Base-by-base conservation (phyloP, 2,329 filamentous ascomycete genomes). In the Nemania bipapillata region DNA sequence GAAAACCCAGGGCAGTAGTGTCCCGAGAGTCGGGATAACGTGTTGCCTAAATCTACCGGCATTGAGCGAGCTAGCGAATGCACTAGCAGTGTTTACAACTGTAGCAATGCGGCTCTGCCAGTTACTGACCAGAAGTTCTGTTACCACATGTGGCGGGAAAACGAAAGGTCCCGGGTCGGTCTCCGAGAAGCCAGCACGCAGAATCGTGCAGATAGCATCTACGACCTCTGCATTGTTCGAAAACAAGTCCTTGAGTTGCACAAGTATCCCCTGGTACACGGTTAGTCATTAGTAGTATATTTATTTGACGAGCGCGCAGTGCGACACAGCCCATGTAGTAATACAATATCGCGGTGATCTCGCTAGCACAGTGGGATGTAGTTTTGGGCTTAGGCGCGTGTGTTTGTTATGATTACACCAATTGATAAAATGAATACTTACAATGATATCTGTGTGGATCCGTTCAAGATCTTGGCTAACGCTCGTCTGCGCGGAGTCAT, bases 111-210 rank as follows among this genome's bases (percentile, higher is more conserved):
- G 90, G 9, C 87, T 91, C n/a, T 86, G 81, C 42, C 86, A 80
- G 1, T 80, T 83, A 24, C 86, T 86, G 3, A 86, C 83, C 54
- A 96, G 84, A 76, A 92, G 91, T 49, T 88, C 84, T 11, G 89
- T 87, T n/a, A 92, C 87, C 70, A 89, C 84, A 0, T 85, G 81
- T 0, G 91, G 84, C 2, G 90, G 86, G 68, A 96, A 88, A 8
- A 94, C 92, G 74, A 96, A 95, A 0, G 92, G 91, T 0, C 92
- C 92, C 2, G 91, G 87, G 28, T 89, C 86, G 0, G 85, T 86
- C 78, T 96, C 93, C 0, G 90, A 90, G 75, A 94, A 94, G 0
- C 93, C 93, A 22, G 89, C 87, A 47, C 90, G 88, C 57, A 95
- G 84, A 55, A 94, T 87, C 65, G 85, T 85, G 79, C 92, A 96